Percentiles rank a stretch among this genome's conserved stretches.
Evolutionary conservation across 192 early-diverging fungal genomes (phyloP).

Genomic region (Geosiphon pyriformis): DNA sequence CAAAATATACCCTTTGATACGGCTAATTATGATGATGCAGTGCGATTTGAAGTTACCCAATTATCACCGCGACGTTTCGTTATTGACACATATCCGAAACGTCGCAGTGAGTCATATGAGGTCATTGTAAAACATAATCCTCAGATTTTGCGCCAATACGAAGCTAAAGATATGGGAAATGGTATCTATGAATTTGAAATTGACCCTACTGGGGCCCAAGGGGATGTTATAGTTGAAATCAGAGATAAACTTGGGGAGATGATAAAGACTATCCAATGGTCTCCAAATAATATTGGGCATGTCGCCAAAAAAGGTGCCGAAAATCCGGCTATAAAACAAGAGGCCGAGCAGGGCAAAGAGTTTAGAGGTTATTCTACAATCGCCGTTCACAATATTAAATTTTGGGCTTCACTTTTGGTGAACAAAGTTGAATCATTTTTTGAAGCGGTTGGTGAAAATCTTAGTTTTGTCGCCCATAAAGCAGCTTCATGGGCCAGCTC

Average conservation of each 20-base stretch:
- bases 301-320: too few relatives aligned
- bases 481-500: too few relatives aligned
- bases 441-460: too few relatives aligned
- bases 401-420: too few relatives aligned
- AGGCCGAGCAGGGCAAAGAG: too few relatives aligned
- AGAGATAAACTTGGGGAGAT: conserved; percentile 8
- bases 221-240: conserved; percentile 7
- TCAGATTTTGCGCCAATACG: conserved; percentile 7
- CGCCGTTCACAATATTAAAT: too few relatives aligned
- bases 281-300: too few relatives aligned
- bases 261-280: neutral
- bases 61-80: neutral
- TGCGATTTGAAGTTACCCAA: conserved; percentile 2
- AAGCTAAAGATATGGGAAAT: neutral
- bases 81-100: neutral
- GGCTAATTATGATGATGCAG: neutral
- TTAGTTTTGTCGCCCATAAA: too few relatives aligned
- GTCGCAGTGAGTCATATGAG: neutral
- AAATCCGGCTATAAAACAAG: too few relatives aligned
- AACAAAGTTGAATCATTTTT: too few relatives aligned
- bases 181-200: conserved; percentile 15
- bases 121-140: conserved; percentile 17
- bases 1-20: neutral
- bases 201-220: conserved; percentile 5
- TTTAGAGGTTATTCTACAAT: too few relatives aligned